Evolutionary conservation across 2,329 filamentous ascomycete genomes (phyloP), one percentile per base, ranked within the genome.

Genomic region (Clonostachys rhizophaga): DNA sequence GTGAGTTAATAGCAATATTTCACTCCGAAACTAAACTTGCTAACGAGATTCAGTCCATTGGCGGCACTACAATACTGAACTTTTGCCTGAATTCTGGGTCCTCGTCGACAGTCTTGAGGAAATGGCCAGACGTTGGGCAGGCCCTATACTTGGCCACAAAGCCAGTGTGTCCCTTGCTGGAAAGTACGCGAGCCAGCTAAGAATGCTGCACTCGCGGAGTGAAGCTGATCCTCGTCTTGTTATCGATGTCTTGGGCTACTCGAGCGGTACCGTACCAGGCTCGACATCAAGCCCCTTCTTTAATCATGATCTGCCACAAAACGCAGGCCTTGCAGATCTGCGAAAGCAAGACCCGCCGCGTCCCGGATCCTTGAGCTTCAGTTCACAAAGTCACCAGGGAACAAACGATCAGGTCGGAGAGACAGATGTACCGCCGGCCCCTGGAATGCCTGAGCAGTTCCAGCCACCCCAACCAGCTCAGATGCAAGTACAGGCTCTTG

Each of bases 51-150:
- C 10, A 55, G 61, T 63, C 0, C 65, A 65, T 46, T 55, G 59
- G 46, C 56, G 61, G 8, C 61, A 56, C 40, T 57, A 53, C 56
- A 46, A 52, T 35, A 34, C 50, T 43, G 42, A 57, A 17, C 13
- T 55, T 50, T 44, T 45, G 11, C 9, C 59, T 0, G 53, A 61
- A 7, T 65, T 67, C 30, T 61, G 55, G 56, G 47, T 55, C 0
- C 50, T 66, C 0, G 52, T 65, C 0, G 53, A 58, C 1, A 54
- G 55, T 11, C 54, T 66, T 2, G 57, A 65, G 2, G 57, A 57
- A 4, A 64, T 64, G 51, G 50, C 59, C 0, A 52, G 48, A n/a
- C 51, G 61, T 16, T 64, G 61, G 61, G 44, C 47, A 5, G 60
- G 60, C 4, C 48, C 43, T 4, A 17, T 47, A 3, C 30, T 42